Base-by-base conservation (phyloP, 495 filamentous ascomycete genomes). In the Neurospora sp. region DNA sequence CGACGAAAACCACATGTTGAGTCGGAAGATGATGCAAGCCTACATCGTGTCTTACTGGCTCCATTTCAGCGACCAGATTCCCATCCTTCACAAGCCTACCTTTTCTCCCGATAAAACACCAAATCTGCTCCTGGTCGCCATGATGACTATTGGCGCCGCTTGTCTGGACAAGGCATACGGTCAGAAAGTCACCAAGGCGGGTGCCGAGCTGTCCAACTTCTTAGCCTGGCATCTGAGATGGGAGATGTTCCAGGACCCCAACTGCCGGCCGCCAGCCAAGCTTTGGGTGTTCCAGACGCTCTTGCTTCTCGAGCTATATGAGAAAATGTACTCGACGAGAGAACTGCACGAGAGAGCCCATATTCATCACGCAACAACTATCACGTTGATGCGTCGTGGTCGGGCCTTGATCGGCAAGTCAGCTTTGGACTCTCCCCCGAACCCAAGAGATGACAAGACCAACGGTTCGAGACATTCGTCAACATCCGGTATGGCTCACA, bases 211-310 rank as follows among this genome's bases (percentile, higher is more conserved):
- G 38, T 91, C 94, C 48, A 92, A 91, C 78, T 96, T 97, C 78
- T 83, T 98, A 42, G 92, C 93, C 3, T 95, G 92, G 92, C 93
- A 97, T 84, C 82, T 98, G 12, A 88, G 96, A 39, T 97, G 94
- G 91, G 91, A 94, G 77, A 90, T 95, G 71, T 98, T 98, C 77
- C 94, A 92, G 83, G 92, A 97, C 79, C 86, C 87, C 37, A 94
- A 97, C 80, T 97, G 95, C 81, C 85, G 91, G n/a, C 94, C 96
- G 9, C 95, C 96, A 4, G 96, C 96, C 18, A 96, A 97, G 81
- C 85, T 99, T n/a, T 99, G 96, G 96, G 88, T 97, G 22, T 98
- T 98, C 81, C 96, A 99, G 79, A 91, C 96, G 1, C 83, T 98
- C 48, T 80, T 99, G 16, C 84, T 99, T 8, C 85, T 99, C 59